Conservation (phyloP, 2,329 filamentous ascomycete species). For the Chaetomiaceae sp. region DNA sequence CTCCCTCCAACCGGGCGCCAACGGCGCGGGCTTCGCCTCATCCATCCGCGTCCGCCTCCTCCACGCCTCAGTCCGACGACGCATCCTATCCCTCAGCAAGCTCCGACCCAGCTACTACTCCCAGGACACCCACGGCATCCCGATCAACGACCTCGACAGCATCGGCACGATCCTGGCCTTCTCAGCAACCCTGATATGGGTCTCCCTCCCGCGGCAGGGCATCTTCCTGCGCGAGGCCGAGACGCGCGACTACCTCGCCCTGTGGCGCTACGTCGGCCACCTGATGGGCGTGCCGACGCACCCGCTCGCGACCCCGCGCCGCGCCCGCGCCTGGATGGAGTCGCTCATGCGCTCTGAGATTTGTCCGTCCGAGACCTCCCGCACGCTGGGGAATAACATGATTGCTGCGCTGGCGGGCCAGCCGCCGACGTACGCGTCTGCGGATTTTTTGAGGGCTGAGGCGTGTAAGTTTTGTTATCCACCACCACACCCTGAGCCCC, state of each 20-base stretch:
- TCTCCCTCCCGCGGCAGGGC: slow-evolving; percentile 67
- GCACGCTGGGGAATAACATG: slow-evolving; percentile 68
- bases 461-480: too few relatives aligned
- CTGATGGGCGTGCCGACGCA: slow-evolving; percentile 64
- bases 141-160: slow-evolving; percentile 71
- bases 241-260: slow-evolving; percentile 62
- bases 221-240: slow-evolving; percentile 60
- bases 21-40: slow-evolving; percentile 50
- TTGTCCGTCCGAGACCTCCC: slow-evolving; percentile 56
- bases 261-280: slow-evolving; percentile 72
- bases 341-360: slow-evolving; percentile 62
- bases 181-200: slow-evolving; percentile 61
- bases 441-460: slow-evolving; percentile 62
- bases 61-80: slow-evolving; percentile 61
- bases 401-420: slow-evolving; percentile 62
- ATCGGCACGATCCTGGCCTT: slow-evolving; percentile 69
- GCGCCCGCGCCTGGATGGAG: slow-evolving; percentile 55
- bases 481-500: too few relatives aligned
- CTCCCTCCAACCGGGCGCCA: slow-evolving; percentile 60
- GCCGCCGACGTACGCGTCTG: slow-evolving; percentile 60
- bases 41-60: slow-evolving; percentile 65
- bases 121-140: slow-evolving; percentile 53
- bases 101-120: slow-evolving; percentile 57
- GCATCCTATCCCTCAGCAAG: slow-evolving; percentile 55
- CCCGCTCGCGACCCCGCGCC: slow-evolving; percentile 49